phyloP scores from a whole-genome alignment of 768 basidiomycete species.

The Collybia nuda region DNA sequence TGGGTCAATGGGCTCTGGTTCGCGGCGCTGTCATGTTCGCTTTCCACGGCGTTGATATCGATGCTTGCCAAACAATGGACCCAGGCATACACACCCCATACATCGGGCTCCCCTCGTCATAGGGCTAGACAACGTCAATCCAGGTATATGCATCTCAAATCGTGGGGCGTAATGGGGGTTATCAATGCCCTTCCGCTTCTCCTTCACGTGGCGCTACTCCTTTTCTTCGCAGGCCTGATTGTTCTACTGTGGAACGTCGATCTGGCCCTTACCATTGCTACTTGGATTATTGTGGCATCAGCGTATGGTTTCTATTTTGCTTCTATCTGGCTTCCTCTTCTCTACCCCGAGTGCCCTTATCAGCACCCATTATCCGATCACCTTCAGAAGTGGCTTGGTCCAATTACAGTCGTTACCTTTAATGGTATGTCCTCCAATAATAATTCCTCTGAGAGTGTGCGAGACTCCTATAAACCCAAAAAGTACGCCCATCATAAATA shows the following conservation, averaged over 20 bases:
- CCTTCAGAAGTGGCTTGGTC: slow-evolving; percentile 20
- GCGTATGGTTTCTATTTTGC: slow-evolving; percentile 36
- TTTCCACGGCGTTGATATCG: slow-evolving; percentile 41
- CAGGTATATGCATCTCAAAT: slow-evolving; percentile 30
- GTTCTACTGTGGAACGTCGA: slow-evolving; percentile 39
- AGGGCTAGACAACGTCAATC: slow-evolving; percentile 37
- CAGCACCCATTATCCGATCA: slow-evolving; percentile 39
- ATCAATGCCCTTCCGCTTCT: slow-evolving; percentile 39
- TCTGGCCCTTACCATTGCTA: slow-evolving; percentile 28
- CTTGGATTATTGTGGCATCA: slow-evolving; percentile 31
- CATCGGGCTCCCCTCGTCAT: slow-evolving; percentile 35
- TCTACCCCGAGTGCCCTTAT: slow-evolving; percentile 40
- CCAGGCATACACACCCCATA: slow-evolving; percentile 28
- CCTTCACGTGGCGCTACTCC: slow-evolving; percentile 37
- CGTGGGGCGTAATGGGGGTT: slow-evolving; percentile 38
- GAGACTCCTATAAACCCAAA: neutral
- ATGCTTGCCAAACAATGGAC: slow-evolving; percentile 50
- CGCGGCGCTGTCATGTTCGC: slow-evolving; percentile 38
- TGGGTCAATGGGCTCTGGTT: slow-evolving; percentile 51
- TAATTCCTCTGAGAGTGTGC: no score
- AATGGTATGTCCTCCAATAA: no score
- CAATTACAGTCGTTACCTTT: no score
- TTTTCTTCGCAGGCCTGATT: slow-evolving; percentile 42
- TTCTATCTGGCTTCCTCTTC: slow-evolving; percentile 36
- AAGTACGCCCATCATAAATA: neutral